Percentiles rank a stretch among this genome's conserved stretches.
These are phyloP conservation scores for Lepidopterella palustris DNA, from an alignment of 495 filamentous ascomycete species.

Conservation along the genomic window DNA sequence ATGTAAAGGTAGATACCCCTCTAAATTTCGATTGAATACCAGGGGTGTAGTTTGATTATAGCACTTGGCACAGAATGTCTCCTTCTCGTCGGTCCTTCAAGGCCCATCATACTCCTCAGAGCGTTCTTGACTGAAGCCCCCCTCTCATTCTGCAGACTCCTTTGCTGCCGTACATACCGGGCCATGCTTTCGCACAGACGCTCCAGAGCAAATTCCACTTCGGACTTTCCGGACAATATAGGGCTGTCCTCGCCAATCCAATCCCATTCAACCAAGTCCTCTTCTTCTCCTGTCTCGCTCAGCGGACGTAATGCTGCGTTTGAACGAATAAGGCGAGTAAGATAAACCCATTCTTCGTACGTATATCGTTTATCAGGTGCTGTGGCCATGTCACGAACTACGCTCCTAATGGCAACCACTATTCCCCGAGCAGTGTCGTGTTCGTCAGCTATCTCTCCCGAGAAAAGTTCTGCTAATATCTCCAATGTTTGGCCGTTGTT, in stretches of 20 bases:
- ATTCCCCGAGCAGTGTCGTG: conserved; percentile 46
- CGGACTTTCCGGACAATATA: conserved; percentile 48
- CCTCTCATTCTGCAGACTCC: too few species aligned
- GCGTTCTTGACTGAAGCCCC: too few species aligned
- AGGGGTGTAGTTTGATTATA: too few species aligned
- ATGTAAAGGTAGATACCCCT: too few species aligned
- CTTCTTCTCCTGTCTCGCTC: conserved; percentile 34
- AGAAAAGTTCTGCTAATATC: too few species aligned
- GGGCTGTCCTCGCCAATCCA: conserved; percentile 60
- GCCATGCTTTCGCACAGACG: conserved; percentile 54
- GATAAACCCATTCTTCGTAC: conserved; percentile 62
- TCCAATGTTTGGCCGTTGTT: too few species aligned
- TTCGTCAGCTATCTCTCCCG: too few species aligned
- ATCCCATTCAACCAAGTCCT: conserved; percentile 55
- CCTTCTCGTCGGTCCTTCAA: too few species aligned
- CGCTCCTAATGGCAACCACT: conserved; percentile 47
- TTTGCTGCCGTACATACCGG: conserved; percentile 43
- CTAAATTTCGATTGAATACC: too few species aligned
- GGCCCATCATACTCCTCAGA: too few species aligned
- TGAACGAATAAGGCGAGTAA: conserved; percentile 56
- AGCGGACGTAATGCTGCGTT: conserved; percentile 10
- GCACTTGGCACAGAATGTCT: too few species aligned
- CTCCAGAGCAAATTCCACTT: conserved; percentile 55
- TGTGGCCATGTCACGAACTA: conserved; percentile 42
- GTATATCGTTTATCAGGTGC: conserved; percentile 44